Evolutionary conservation across 2,329 filamentous ascomycete species (phyloP).

Genomic region (Ophiostoma himal-ulmi): DNA sequence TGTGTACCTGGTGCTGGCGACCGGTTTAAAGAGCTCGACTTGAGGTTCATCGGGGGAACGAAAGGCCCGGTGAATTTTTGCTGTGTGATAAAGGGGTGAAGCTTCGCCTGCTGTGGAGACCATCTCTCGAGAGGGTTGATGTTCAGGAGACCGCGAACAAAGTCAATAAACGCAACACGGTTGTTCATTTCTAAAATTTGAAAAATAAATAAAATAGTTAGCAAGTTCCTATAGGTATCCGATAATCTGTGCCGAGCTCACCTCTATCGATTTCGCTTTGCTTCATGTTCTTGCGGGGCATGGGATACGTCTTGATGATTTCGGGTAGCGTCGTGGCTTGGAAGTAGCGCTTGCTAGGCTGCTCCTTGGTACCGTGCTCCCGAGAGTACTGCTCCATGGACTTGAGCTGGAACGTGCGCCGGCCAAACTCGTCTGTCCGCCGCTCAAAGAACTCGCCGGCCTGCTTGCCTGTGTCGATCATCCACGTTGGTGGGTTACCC

Average conservation of each 20-base stretch:
- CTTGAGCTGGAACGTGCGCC: conserved; percentile 86
- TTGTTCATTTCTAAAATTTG: conserved; percentile 89
- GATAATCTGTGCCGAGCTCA: conserved; percentile 39
- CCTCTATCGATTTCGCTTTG: conserved; percentile 92
- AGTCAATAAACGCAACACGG: conserved; percentile 94
- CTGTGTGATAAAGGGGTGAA: conserved; percentile 97
- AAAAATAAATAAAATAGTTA: conserved; percentile 36
- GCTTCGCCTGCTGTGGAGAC: conserved; percentile 95
- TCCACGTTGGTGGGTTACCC: conserved; percentile 93
- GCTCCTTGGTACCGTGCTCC: conserved; percentile 93
- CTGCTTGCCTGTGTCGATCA: conserved; percentile 98
- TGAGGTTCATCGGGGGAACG: conserved; percentile 93
- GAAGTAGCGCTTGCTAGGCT: conserved; percentile 99
- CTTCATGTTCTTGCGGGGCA: conserved; percentile 99
- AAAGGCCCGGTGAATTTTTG: conserved; percentile 96
- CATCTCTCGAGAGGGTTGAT: conserved; percentile 95
- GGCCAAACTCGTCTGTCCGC: conserved; percentile 79
- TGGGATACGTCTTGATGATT: conserved; percentile 95
- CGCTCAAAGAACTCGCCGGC: conserved; percentile 97
- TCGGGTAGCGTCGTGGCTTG: conserved; percentile 88
- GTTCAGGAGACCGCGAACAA: conserved; percentile 84
- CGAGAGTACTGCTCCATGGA: conserved; percentile 96
- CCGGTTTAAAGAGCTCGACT: conserved; percentile 75
- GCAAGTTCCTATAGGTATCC: not conserved
- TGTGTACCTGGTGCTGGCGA: conserved; percentile 90